These are phyloP conservation scores for Fusarium sp. DNA, from an alignment of 2,329 filamentous ascomycete species.

Conservation along the genomic window DNA sequence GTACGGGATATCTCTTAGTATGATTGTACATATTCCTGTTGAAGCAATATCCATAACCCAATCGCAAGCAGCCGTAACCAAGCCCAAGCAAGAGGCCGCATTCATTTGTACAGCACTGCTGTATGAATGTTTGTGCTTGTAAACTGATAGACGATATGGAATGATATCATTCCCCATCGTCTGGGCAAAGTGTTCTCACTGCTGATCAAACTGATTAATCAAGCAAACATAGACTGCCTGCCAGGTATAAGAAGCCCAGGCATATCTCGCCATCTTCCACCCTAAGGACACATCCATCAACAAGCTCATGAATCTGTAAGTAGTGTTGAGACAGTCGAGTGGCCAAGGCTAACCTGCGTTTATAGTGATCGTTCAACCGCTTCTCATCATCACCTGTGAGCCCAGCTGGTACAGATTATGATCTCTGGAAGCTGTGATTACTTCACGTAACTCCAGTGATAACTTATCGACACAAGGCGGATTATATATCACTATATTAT, in stretches of 20 bases:
- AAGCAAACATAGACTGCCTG: neutral
- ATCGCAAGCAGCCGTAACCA: neutral
- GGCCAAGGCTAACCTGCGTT: too few species aligned
- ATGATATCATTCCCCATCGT: too few species aligned
- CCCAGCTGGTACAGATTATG: too few species aligned
- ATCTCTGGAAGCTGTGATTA: neutral
- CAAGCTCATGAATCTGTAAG: too few species aligned
- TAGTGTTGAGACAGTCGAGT: neutral
- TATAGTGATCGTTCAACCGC: neutral
- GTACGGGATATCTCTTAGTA: fast-evolving
- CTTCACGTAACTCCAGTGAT: neutral
- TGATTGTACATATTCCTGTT: neutral
- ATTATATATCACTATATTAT: neutral
- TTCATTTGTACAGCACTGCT: neutral
- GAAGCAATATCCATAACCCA: fast-evolving
- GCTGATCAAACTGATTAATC: neutral
- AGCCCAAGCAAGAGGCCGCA: neutral
- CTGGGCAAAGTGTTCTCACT: neutral
- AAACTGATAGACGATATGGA: neutral
- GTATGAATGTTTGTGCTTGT: neutral
- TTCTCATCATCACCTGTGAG: too few species aligned
- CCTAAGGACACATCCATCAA: neutral
- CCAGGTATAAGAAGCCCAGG: neutral
- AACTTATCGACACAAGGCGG: fast-evolving
- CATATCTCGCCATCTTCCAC: neutral